phyloP scores from a whole-genome alignment of 352 stramenopile species.

The Phytopythium montanum region DNA sequence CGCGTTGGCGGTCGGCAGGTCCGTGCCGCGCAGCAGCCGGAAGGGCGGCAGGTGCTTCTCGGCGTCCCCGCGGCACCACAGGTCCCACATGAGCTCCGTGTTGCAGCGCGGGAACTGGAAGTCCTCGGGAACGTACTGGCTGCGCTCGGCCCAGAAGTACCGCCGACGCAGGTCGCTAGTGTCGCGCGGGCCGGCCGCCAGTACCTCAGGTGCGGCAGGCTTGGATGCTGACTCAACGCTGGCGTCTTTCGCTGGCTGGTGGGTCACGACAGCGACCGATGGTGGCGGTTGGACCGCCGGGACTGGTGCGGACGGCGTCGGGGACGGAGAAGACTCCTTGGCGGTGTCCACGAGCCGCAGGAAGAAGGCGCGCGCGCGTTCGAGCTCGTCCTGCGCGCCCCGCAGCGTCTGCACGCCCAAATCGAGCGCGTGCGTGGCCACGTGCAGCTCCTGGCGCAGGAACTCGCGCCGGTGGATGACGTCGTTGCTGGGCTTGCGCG shows the following conservation, averaged over 20 bases:
- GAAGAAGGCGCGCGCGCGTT: slow-evolving; percentile 6
- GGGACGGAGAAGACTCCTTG: too few relatives aligned
- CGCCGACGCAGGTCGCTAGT: background rate
- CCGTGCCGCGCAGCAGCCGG: slow-evolving; percentile 2
- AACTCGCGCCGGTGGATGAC: slow-evolving; percentile 7
- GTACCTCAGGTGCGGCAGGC: background rate
- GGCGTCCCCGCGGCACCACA: slow-evolving; percentile 8
- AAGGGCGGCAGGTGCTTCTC: slow-evolving; percentile 6
- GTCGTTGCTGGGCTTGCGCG: slow-evolving; percentile 4
- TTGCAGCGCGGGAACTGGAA: slow-evolving; percentile 5
- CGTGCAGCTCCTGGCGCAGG: slow-evolving; percentile 6
- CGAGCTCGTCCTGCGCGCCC: slow-evolving; percentile 5
- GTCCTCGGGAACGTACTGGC: slow-evolving; percentile 9
- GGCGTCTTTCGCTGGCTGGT: background rate
- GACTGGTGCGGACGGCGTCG: too few relatives aligned
- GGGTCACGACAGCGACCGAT: background rate
- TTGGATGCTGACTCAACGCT: background rate
- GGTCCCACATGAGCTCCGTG: slow-evolving; percentile 5
- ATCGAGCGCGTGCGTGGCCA: slow-evolving; percentile 7
- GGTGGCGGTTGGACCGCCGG: too few relatives aligned
- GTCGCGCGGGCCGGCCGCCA: background rate
- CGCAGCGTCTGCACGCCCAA: background rate
- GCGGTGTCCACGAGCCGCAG: slow-evolving; percentile 1
- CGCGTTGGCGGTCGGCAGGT: slow-evolving; percentile 5
- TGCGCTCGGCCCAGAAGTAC: slow-evolving; percentile 4